These are phyloP conservation scores for Xylaria sp. DNA, from an alignment of 2,329 filamentous ascomycete genomes.

Conservation along the genomic window DNA sequence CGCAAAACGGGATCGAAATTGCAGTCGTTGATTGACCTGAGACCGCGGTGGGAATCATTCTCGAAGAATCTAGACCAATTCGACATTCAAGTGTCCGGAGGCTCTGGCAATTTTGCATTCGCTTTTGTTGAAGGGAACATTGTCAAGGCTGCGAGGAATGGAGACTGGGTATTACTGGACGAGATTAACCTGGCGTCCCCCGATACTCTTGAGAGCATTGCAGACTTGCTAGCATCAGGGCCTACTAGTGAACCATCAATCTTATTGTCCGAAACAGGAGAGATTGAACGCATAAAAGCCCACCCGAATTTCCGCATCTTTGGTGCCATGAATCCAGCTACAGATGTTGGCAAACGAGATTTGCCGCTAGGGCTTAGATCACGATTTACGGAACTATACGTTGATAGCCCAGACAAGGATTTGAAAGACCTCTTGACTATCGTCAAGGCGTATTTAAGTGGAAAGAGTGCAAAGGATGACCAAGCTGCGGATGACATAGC, in stretches of 20 bases:
- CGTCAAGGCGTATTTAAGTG: slow-evolving; percentile 86
- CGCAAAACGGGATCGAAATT: slow-evolving; percentile 75
- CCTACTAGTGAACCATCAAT: slow-evolving; percentile 80
- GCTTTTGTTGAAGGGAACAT: slow-evolving; percentile 97
- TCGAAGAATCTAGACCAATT: slow-evolving; percentile 79
- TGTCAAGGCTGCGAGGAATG: slow-evolving; percentile 93
- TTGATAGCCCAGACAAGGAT: slow-evolving; percentile 88
- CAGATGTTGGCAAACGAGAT: slow-evolving; percentile 95
- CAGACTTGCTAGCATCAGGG: slow-evolving; percentile 83
- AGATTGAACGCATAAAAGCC: slow-evolving; percentile 87
- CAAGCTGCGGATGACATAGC: slow-evolving; percentile 84
- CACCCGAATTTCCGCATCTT: slow-evolving; percentile 96
- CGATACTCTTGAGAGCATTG: slow-evolving; percentile 93
- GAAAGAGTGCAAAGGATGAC: slow-evolving; percentile 75
- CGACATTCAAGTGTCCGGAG: slow-evolving; percentile 79
- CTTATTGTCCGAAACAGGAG: slow-evolving; percentile 90
- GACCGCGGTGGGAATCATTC: slow-evolving; percentile 83
- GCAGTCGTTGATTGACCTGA: slow-evolving; percentile 67
- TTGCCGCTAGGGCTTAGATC: slow-evolving; percentile 88
- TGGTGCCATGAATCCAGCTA: slow-evolving; percentile 98
- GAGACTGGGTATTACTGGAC: slow-evolving; percentile 96
- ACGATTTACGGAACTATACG: slow-evolving; percentile 95
- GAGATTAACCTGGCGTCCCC: slow-evolving; percentile 97
- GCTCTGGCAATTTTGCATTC: slow-evolving; percentile 85
- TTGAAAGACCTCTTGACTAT: slow-evolving; percentile 87